Evolutionary conservation across 1,139 yeast species (phyloP).

Genomic region (Hemisphaericaspora lyxosophila): DNA sequence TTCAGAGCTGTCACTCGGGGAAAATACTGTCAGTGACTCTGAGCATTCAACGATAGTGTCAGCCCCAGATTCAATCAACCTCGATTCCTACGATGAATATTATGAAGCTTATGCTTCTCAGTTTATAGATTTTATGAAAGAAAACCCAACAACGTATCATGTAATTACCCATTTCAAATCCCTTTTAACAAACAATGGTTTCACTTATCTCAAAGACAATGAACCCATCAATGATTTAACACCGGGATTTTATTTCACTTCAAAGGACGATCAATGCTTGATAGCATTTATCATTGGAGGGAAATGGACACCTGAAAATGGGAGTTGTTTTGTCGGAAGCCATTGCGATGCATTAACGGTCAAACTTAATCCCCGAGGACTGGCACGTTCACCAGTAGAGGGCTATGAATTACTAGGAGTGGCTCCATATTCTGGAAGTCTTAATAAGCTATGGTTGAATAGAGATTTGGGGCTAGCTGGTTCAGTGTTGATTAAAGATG

Average conservation of each 20-base stretch:
- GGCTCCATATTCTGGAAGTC: constrained; percentile 65
- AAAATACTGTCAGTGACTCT: not conserved
- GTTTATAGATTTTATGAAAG: constrained; percentile 58
- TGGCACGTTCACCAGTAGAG: constrained; percentile 33
- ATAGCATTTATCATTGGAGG: constrained; percentile 59
- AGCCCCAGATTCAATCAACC: not conserved
- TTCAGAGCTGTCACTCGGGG: not conserved
- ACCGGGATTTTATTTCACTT: constrained; percentile 47
- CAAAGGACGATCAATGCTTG: constrained; percentile 55
- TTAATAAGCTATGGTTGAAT: constrained; percentile 59
- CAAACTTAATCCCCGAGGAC: constrained; percentile 50
- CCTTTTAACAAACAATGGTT: constrained; percentile 49
- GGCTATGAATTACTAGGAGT: constrained; percentile 66
- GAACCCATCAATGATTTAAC: constrained; percentile 36
- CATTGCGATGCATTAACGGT: constrained; percentile 63
- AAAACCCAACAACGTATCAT: constrained; percentile 64
- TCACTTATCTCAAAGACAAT: constrained; percentile 52
- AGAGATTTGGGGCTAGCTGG: constrained; percentile 72
- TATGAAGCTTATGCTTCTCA: constrained; percentile 43
- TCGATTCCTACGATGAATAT: constrained; percentile 15
- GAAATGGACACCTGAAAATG: constrained; percentile 54
- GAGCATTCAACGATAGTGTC: not conserved
- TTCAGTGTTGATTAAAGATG: constrained; percentile 45
- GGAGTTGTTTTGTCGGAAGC: constrained; percentile 59
- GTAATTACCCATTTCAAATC: constrained; percentile 47